phyloP scores from a whole-genome alignment of 768 basidiomycete genomes.

The Termitomyces sp. region DNA sequence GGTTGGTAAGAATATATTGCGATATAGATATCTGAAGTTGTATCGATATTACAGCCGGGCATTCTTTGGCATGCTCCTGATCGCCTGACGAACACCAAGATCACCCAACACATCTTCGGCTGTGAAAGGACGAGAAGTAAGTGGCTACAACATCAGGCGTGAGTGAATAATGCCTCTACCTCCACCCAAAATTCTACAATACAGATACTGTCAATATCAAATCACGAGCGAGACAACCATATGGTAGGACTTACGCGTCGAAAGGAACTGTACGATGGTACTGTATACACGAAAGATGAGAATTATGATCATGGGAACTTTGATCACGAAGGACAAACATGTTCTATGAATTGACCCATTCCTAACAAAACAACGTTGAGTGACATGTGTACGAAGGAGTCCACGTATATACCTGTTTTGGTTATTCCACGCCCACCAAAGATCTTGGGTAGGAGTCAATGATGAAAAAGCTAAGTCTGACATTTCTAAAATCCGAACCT shows the following conservation, averaged over 20 bases:
- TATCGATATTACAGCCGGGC: conserved; percentile 43
- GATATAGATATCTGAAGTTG: conserved; percentile 1
- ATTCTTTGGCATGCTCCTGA: conserved; percentile 70
- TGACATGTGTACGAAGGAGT: neutral
- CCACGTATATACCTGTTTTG: conserved; percentile 51
- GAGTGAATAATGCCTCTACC: conserved; percentile 21
- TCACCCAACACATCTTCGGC: conserved; percentile 80
- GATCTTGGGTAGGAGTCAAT: conserved; percentile 31
- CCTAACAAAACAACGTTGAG: conserved; percentile 21
- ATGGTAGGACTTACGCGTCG: conserved; percentile 40
- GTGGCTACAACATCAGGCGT: neutral
- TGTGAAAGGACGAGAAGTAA: conserved; percentile 13
- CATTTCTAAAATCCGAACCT: conserved; percentile 25
- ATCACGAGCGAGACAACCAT: neutral
- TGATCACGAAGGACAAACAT: conserved; percentile 29
- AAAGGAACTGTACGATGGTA: conserved; percentile 64
- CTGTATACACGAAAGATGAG: conserved; percentile 24
- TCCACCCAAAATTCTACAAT: conserved; percentile 59
- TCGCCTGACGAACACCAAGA: conserved; percentile 76
- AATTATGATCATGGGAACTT: conserved; percentile 3
- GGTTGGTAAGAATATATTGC: neutral
- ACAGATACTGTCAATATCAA: neutral
- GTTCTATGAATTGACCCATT: conserved; percentile 68
- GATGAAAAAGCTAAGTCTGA: neutral
- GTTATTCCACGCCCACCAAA: conserved; percentile 90